Conservation (phyloP, 2,329 filamentous ascomycete species). For the Ophiosphaerella narmari region DNA sequence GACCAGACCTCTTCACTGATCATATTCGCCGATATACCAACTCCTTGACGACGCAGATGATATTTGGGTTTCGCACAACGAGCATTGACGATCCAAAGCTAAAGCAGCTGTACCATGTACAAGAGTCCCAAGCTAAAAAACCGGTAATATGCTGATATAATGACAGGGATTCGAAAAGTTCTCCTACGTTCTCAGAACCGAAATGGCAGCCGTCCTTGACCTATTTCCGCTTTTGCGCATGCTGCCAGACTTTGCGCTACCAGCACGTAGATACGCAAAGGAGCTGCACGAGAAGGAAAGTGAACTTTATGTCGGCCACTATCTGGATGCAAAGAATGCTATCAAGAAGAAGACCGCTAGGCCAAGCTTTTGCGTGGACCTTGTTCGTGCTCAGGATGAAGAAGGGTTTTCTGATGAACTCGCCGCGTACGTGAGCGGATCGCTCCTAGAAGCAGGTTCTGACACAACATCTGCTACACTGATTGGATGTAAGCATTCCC, state of each 20-base stretch:
- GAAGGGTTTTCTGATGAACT: slow-evolving; percentile 26
- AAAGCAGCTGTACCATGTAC: slow-evolving; percentile 19
- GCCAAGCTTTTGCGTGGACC: slow-evolving; percentile 31
- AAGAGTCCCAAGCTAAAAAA: neutral
- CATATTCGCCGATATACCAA: slow-evolving; percentile 56
- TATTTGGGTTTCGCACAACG: slow-evolving; percentile 50
- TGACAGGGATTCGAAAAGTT: slow-evolving; percentile 49
- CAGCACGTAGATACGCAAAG: slow-evolving; percentile 47
- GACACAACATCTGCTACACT: slow-evolving; percentile 34
- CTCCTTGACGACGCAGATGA: slow-evolving; percentile 56
- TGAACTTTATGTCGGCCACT: slow-evolving; percentile 29
- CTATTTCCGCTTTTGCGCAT: slow-evolving; percentile 52
- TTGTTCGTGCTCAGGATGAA: slow-evolving; percentile 24
- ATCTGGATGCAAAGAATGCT: slow-evolving; percentile 24
- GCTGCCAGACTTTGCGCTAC: slow-evolving; percentile 41
- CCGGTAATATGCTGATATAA: slow-evolving; percentile 5
- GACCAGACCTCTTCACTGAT: slow-evolving; percentile 49
- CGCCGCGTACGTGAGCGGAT: slow-evolving; percentile 29
- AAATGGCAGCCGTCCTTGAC: slow-evolving; percentile 52
- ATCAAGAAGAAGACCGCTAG: slow-evolving; percentile 16
- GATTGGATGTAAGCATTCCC: slow-evolving; percentile 16
- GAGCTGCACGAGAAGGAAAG: slow-evolving; percentile 52
- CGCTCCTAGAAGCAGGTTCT: slow-evolving; percentile 34
- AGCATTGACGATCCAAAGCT: slow-evolving; percentile 21
- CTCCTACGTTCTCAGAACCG: slow-evolving; percentile 48